Evolutionary conservation across 169 alveolate species (phyloP).

Genomic region (Plasmodium vivax): DNA sequence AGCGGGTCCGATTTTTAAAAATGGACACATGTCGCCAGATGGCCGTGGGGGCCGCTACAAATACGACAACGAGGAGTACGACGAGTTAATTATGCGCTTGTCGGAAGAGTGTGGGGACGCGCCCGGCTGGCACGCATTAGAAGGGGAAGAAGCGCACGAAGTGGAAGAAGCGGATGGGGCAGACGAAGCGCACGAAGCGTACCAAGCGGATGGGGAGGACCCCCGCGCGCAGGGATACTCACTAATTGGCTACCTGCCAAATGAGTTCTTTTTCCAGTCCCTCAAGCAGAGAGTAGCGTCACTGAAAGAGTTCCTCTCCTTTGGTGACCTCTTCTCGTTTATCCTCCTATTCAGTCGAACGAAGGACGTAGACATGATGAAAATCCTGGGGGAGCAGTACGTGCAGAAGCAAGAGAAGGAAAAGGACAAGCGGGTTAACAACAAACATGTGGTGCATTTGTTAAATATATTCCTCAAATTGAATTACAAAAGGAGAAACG

Average conservation of each 20-base stretch:
- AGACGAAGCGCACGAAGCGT: not conserved
- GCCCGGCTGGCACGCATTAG: not conserved
- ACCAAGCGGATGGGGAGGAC: not conserved
- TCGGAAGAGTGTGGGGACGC: not conserved
- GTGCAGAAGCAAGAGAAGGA: slow-evolving; percentile 23
- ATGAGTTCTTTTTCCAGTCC: slow-evolving; percentile 32
- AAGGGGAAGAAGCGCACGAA: slow-evolving; percentile 18
- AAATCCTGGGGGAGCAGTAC: slow-evolving; percentile 33
- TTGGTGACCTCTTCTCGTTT: slow-evolving; percentile 22
- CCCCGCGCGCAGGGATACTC: not conserved
- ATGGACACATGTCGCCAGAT: not conserved
- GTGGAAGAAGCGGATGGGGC: not conserved
- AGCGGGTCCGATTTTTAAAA: not conserved
- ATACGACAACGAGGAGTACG: slow-evolving; percentile 67
- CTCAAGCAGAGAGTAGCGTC: slow-evolving; percentile 43
- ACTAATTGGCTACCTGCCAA: slow-evolving; percentile 66
- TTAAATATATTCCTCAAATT: slow-evolving; percentile 66
- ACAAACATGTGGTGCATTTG: slow-evolving; percentile 43
- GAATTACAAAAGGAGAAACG: slow-evolving; percentile 11
- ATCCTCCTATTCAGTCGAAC: slow-evolving; percentile 27
- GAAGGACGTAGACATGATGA: not conserved
- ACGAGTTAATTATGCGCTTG: slow-evolving; percentile 17
- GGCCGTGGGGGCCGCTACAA: slow-evolving; percentile 5
- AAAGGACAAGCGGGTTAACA: slow-evolving; percentile 8
- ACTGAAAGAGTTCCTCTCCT: slow-evolving; percentile 1